These are phyloP conservation scores for Cicer cuneatum DNA, from an alignment of 306 rosid species.

Conservation along the genomic window DNA sequence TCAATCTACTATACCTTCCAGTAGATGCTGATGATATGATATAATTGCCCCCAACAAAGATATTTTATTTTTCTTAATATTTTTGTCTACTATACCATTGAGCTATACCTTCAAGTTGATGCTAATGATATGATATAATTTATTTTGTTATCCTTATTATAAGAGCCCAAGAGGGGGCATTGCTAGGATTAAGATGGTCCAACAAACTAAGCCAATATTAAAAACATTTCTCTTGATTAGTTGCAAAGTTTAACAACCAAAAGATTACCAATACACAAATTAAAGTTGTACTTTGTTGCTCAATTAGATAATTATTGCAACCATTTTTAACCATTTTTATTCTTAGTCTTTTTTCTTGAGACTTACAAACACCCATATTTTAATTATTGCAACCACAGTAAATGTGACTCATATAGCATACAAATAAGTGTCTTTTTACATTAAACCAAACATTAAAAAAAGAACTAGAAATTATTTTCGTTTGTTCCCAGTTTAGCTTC, in stretches of 20 bases:
- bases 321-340: too few relatives aligned
- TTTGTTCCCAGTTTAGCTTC: slow-evolving; percentile 23
- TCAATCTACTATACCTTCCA: too few relatives aligned
- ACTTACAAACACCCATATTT: slow-evolving; percentile 29
- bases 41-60: too few relatives aligned
- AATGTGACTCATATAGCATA: background rate
- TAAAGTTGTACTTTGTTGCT: background rate
- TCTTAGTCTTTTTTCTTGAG: background rate
- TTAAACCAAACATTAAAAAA: slow-evolving; percentile 1
- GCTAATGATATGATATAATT: background rate
- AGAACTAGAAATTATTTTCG: background rate
- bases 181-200: background rate
- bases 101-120: background rate
- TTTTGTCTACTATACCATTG: too few relatives aligned
- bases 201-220: background rate
- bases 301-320: background rate
- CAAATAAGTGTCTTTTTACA: slow-evolving; percentile 2
- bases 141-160: background rate
- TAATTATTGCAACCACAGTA: slow-evolving; percentile 9
- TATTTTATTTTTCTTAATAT: too few relatives aligned
- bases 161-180: too few relatives aligned
- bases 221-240: background rate
- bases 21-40: background rate
- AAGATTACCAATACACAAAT: background rate
- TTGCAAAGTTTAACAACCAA: background rate